Base-by-base conservation (phyloP, 345 rosid genomes). In the Physaria fendleri region DNA sequence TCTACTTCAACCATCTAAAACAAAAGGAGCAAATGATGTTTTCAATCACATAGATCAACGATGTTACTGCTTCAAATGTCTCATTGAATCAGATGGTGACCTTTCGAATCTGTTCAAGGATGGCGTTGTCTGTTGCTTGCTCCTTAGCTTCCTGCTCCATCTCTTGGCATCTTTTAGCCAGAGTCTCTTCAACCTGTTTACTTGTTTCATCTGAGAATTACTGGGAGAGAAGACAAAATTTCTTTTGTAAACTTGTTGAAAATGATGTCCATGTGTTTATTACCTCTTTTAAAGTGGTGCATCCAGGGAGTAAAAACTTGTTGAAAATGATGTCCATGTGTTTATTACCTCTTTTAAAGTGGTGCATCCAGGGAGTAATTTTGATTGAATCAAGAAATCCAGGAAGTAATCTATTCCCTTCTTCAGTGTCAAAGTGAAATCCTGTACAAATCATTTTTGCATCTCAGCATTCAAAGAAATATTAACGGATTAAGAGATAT, bases 81-180 rank as follows among this genome's bases (percentile, higher is more conserved):
- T 8, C 14, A 45, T 7, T 14, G 17, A 30, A 44, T 16, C 11
- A 7, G 9, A 56, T 48, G 13, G 59, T 65, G 50, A 85, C 98
- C 95, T 86, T 81, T 71, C 79, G 66, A 50, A 92, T 82, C 79
- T 84, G 95, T 16, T 92, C 95, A 16, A 92, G 82, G 69, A 92
- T 80, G 20, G 97, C 94, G 65, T 88, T 88, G 72, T 92, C 99
- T 2, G 97, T 81, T 42, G 98, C 98, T 71, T 86, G 95, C 34
- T 92, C 97, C 78, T 59, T 86, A 2, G 95, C 95, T 27, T 76
- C 75, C 69, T 81, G 77, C 74, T 84, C 97, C 70, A 85, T 71
- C 64, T 88, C 95, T 60, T 49, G 79, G 75, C 85, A 92, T 71
- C 74, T 88, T 75, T 83, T 77, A 71, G 77, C 51, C 57, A 92